A percentile compares a stretch with the other conserved stretches of the same genome.
These are phyloP conservation scores for Neonectria neomacrospora DNA, from an alignment of 2,329 filamentous ascomycete species.

Conservation along the genomic window DNA sequence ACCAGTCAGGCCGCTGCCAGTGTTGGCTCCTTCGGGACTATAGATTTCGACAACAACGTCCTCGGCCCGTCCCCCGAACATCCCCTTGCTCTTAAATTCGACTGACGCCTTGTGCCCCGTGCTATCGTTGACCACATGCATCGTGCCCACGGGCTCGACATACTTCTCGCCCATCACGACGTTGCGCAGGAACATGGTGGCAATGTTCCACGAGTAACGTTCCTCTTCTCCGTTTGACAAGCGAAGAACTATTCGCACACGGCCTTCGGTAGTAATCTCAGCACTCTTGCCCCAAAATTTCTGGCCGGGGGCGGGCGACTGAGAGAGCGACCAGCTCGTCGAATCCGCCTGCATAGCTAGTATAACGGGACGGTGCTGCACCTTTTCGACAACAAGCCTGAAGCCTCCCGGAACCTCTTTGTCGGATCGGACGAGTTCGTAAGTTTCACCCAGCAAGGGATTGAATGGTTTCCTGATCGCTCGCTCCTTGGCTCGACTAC, in stretches of 20 bases:
- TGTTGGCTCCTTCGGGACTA: constrained; percentile 71
- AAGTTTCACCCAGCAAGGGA: constrained; percentile 95
- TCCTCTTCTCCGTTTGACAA: constrained; percentile 76
- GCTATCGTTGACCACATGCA: constrained; percentile 86
- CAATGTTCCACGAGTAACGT: constrained; percentile 86
- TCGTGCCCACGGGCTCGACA: constrained; percentile 90
- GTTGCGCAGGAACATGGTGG: constrained; percentile 92
- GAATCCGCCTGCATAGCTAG: constrained; percentile 94
- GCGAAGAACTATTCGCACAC: constrained; percentile 79
- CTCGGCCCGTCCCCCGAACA: constrained; percentile 95
- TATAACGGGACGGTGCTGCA: constrained; percentile 90
- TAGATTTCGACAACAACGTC: constrained; percentile 84
- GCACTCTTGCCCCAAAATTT: constrained; percentile 99
- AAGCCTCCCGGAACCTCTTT: constrained; percentile 78
- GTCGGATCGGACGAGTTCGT: constrained; percentile 88
- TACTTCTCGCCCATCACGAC: constrained; percentile 99
- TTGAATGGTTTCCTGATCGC: constrained; percentile 97
- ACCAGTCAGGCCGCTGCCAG: constrained; percentile 76
- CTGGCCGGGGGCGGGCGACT: constrained; percentile 88
- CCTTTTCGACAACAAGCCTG: constrained; percentile 93
- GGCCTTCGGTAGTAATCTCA: constrained; percentile 92
- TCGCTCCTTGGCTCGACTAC: constrained; percentile 85
- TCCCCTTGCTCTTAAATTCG: constrained; percentile 93
- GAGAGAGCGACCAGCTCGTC: constrained; percentile 84
- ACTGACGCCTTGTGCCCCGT: constrained; percentile 85